These are phyloP conservation scores for Papilionanthe hybrid DNA, from an alignment of 116 monocot species.

Conservation along the genomic window DNA sequence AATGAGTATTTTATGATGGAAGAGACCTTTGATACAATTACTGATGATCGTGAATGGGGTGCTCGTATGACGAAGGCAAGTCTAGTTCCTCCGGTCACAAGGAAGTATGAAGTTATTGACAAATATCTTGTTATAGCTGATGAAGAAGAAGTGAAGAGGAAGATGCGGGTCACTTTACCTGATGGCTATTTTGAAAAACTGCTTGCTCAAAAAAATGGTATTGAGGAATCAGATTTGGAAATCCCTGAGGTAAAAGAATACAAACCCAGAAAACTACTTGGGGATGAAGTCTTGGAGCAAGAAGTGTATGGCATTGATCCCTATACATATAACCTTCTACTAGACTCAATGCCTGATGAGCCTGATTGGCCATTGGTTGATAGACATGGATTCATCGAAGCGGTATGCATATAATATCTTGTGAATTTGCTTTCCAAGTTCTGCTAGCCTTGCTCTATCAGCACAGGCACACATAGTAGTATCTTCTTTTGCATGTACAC, in stretches of 20 bases:
- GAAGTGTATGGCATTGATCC: constrained; percentile 99
- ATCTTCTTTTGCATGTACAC: constrained; percentile 1
- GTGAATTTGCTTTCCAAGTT: constrained; percentile 4
- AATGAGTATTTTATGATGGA: constrained; percentile 36
- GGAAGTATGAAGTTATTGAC: constrained; percentile 97
- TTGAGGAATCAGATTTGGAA: constrained; percentile 85
- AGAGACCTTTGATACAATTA: constrained; percentile 47
- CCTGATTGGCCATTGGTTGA: constrained; percentile 56
- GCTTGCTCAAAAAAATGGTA: constrained; percentile 62
- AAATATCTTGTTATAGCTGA: constrained; percentile 85
- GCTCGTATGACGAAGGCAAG: constrained; percentile 99
- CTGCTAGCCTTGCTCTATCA: not conserved
- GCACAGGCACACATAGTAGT: no score
- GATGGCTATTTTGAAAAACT: constrained; percentile 90
- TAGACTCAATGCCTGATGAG: constrained; percentile 90
- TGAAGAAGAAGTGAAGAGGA: constrained; percentile 79
- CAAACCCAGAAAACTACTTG: constrained; percentile 85
- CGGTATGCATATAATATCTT: constrained; percentile 37
- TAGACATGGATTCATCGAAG: constrained; percentile 90
- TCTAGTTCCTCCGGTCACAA: constrained; percentile 94
- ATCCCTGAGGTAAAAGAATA: constrained; percentile 98
- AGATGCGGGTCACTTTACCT: constrained; percentile 91
- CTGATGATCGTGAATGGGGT: constrained; percentile 97
- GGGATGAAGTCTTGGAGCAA: constrained; percentile 90
- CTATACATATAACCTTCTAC: constrained; percentile 93